A percentile compares a stretch with the other conserved stretches of the same genome.
These are phyloP conservation scores for Colletotrichum sp. DNA, from an alignment of 2,329 filamentous ascomycete genomes.

Conservation along the genomic window DNA sequence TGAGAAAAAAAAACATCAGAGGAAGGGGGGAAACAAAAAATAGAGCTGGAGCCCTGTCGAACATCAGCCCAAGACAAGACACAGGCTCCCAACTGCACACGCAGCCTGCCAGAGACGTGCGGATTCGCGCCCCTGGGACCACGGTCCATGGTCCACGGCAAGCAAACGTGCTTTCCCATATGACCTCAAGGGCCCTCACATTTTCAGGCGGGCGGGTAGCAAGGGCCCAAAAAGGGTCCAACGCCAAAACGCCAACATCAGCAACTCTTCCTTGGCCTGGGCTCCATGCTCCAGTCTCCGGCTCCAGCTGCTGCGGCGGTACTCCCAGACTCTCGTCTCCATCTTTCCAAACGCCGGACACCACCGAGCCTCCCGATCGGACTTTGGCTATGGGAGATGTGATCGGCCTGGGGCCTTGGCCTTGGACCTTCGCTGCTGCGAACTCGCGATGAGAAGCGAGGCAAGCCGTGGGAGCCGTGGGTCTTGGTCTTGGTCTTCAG, in stretches of 20 bases:
- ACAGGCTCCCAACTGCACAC: neutral
- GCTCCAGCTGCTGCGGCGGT: slow-evolving; percentile 13
- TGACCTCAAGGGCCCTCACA: slow-evolving; percentile 11
- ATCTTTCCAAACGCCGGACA: slow-evolving; percentile 19
- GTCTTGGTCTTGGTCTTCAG: neutral
- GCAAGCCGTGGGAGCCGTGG: slow-evolving; percentile 13
- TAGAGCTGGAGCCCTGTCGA: neutral
- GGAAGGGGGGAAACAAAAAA: neutral
- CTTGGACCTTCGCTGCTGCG: neutral
- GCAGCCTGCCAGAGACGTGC: neutral
- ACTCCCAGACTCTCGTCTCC: slow-evolving; percentile 13
- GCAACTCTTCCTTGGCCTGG: neutral
- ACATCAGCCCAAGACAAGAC: neutral
- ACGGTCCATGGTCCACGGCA: neutral
- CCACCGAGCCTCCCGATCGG: slow-evolving; percentile 21
- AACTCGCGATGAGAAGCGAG: neutral
- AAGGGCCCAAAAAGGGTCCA: slow-evolving; percentile 11
- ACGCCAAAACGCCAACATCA: neutral
- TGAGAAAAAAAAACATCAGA: neutral
- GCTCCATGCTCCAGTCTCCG: slow-evolving; percentile 5
- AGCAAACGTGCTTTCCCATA: neutral
- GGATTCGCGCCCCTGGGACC: neutral
- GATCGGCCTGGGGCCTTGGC: neutral
- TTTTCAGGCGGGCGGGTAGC: neutral
- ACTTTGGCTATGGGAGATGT: slow-evolving; percentile 10